These are phyloP conservation scores for Ustilago sp. DNA, from an alignment of 1,284 basidiomycete genomes.

Conservation along the genomic window DNA sequence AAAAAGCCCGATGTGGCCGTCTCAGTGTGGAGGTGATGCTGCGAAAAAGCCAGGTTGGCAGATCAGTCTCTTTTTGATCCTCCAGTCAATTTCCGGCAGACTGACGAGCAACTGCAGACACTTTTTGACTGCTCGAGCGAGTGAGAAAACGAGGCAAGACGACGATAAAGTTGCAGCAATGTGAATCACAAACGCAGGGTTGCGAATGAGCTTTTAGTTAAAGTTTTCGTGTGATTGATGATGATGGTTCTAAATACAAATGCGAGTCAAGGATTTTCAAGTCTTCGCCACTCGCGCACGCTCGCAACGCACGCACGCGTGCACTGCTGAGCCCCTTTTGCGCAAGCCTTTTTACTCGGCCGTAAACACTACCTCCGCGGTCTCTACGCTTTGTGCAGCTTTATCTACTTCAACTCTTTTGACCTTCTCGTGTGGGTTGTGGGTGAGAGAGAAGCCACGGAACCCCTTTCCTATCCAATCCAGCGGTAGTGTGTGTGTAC, in stretches of 20 bases:
- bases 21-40: slow-evolving; percentile 14
- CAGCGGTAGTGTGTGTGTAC: too few relatives aligned
- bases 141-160: background rate
- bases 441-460: background rate
- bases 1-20: background rate
- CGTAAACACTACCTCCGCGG: too few relatives aligned
- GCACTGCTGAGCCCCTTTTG: too few relatives aligned
- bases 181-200: background rate
- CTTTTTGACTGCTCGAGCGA: background rate
- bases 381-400: too few relatives aligned
- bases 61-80: too few relatives aligned
- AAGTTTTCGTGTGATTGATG: too few relatives aligned
- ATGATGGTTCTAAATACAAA: too few relatives aligned
- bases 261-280: too few relatives aligned
- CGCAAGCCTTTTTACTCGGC: too few relatives aligned
- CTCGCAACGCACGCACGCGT: too few relatives aligned
- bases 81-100: background rate
- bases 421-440: background rate
- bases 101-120: slow-evolving; percentile 6
- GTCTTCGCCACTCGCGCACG: too few relatives aligned
- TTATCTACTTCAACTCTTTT: too few relatives aligned
- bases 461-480: background rate
- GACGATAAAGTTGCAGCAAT: slow-evolving; percentile 1
- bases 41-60: background rate
- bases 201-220: background rate